A percentile compares a stretch with the other conserved stretches of the same genome.
Conservation (phyloP, 177 flowering plant species). For the Vitis hybrid region DNA sequence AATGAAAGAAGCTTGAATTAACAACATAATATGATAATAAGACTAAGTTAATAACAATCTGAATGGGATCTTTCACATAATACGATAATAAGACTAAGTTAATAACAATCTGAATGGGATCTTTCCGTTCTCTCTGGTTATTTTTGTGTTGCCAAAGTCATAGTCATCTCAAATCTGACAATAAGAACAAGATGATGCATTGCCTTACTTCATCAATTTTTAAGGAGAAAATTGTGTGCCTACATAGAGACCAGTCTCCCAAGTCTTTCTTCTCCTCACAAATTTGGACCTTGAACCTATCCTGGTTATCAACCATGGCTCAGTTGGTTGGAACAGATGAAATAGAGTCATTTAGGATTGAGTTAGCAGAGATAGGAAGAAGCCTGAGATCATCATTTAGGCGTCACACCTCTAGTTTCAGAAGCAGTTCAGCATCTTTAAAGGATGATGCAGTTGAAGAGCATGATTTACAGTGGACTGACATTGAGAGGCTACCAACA, state of each 20-base stretch:
- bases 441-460: conserved; percentile 26
- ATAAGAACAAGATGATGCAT: background rate
- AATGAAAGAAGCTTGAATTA: too few relatives aligned
- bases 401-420: conserved; percentile 34
- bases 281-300: conserved; percentile 5
- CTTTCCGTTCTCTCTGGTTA: too few relatives aligned
- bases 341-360: conserved; percentile 37
- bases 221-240: background rate
- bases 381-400: conserved; percentile 48
- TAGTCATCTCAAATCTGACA: background rate
- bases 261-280: background rate
- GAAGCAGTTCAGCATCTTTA: conserved; percentile 22
- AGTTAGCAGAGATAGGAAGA: conserved; percentile 44
- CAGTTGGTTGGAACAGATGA: conserved; percentile 42
- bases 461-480: conserved; percentile 34
- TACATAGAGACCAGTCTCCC: background rate
- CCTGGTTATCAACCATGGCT: conserved; percentile 34
- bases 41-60: too few relatives aligned
- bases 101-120: too few relatives aligned
- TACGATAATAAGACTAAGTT: too few relatives aligned
- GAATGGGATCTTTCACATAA: too few relatives aligned
- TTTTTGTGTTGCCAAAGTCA: too few relatives aligned
- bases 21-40: too few relatives aligned
- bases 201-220: conserved; percentile 6
- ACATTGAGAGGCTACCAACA: conserved; percentile 46